A percentile compares a stretch with the other conserved stretches of the same genome.
Conservation (phyloP, 208 protist species). For the Trypanosoma scelopori region DNA sequence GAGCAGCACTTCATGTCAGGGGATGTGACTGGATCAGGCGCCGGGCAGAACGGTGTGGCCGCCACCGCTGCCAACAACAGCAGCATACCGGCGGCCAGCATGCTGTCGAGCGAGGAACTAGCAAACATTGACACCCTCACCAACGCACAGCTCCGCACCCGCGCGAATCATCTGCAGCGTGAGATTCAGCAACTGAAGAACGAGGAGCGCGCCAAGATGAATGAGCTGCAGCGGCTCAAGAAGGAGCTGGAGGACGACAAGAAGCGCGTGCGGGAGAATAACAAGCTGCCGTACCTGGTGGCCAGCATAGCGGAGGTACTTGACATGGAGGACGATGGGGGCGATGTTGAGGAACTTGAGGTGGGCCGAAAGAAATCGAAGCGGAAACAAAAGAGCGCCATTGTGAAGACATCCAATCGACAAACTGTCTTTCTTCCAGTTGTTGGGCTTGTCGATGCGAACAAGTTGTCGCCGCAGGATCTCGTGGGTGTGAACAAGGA, state of each 20-base stretch:
- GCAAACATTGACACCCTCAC: slow-evolving; percentile 75
- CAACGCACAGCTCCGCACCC: slow-evolving; percentile 67
- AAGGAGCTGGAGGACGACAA: slow-evolving; percentile 64
- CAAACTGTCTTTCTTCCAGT: slow-evolving; percentile 99
- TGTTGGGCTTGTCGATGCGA: slow-evolving; percentile 98
- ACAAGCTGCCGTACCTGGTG: slow-evolving; percentile 87
- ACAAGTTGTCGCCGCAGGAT: slow-evolving; percentile 97
- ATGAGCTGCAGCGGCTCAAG: slow-evolving; percentile 55
- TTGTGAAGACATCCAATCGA: slow-evolving; percentile 99
- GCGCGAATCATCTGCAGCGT: slow-evolving; percentile 51
- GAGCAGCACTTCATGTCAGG: slow-evolving; percentile 6
- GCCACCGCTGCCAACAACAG: not conserved
- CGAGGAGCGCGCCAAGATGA: slow-evolving; percentile 47
- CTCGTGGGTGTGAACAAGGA: slow-evolving; percentile 99
- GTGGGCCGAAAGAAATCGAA: slow-evolving; percentile 59
- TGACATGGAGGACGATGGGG: slow-evolving; percentile 78
- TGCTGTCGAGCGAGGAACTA: slow-evolving; percentile 61
- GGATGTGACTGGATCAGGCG: slow-evolving; percentile 10
- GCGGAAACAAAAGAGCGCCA: slow-evolving; percentile 94
- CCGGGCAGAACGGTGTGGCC: not conserved
- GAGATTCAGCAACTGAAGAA: slow-evolving; percentile 72
- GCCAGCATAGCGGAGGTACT: slow-evolving; percentile 85
- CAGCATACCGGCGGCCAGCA: slow-evolving; percentile 1
- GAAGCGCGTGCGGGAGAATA: slow-evolving; percentile 81
- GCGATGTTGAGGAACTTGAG: slow-evolving; percentile 70